Base-by-base conservation (phyloP, 371 early-diverging fungal species). In the Lichtheimia hyalospora region DNA sequence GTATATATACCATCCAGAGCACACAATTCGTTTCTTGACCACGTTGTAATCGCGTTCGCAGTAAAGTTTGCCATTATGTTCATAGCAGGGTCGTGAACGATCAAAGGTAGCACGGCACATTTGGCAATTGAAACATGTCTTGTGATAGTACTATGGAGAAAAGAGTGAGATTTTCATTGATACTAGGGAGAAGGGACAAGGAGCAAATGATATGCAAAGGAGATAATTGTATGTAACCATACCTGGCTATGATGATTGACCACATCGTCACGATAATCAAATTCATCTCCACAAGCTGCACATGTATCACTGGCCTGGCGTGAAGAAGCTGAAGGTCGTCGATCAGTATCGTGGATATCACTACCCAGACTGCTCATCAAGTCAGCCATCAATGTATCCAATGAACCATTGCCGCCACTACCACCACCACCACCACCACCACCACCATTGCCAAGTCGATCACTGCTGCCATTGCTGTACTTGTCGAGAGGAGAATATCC, bases 41-140 rank as follows among this genome's bases (percentile, higher is more conserved):
- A 81, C 83, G 59, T 77, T 81, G 62, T 73, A 85, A 62, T 77
- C 84, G 63, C 76, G 76, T 67, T 93, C 92, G 64, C 93, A 93
- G 42, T 90, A 86, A 34, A 90, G 68, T 23, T 76, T 71, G 23
- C 87, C 84, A 46, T 85, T 82, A 57, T 86, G 72, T 52, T 88
- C 85, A 67, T 83, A 84, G 54, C 84, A 86, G 24, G 84, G 75
- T 27, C 84, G 85, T 39, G 83, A 75, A 41, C 75, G 83, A 59
- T 83, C 82, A 54, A 93, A 77, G 23, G 86, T 81, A 21, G 73
- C 68, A 14, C 78, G 74, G 69, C 93, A 93, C 28, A 84, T 66
- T 24, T 70, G 80, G 66, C 93, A 93, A 51, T 76, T 77, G 70
- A 88, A 90, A 55, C 79, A 78, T 20, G 63, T 48, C 49, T 61